Base-by-base conservation (phyloP, 495 filamentous ascomycete genomes). In the Bombardia bombarda region DNA sequence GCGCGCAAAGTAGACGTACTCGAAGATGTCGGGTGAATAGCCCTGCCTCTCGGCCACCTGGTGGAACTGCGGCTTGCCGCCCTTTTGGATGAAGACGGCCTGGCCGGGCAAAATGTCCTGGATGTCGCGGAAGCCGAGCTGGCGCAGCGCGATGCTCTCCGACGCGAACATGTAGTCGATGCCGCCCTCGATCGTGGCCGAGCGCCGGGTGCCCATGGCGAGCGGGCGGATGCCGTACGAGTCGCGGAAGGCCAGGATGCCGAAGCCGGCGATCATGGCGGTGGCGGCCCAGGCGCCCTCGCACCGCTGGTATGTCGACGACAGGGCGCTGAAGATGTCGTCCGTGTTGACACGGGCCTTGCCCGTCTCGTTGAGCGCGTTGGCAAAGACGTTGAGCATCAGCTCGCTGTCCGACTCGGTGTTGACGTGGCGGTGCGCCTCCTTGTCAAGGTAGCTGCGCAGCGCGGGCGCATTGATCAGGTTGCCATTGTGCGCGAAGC, bases 161-260 rank as follows among this genome's bases (percentile, higher is more conserved):
- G 88, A 95, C 0, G 92, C 86, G 72, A 98, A 80, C 86, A 97
- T 93, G 67, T 96, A 98, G 65, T 97, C 92, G 40, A 58, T 86
- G 17, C 83, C 84, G 0, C 78, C 73, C 40, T 73, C 69, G n/a
- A 81, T 56, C 7, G 66, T 77, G 16, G 60, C 53, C 0, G 83
- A 84, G 3, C 76, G 74, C 31, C 85, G 76, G 50, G 78, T 83
- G 33, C 92, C 92, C 4, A 96, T 70, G 31, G 89, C 75, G 39
- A 98, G 72, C 1, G 92, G 92, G 23, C 92, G 83, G 49, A 98
- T 98, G 50, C 90, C 92, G 52, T 90, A 80, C 7, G 80, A 72
- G 62, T 96, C 92, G 43, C 64, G 57, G 74, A 96, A 97, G 34
- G 84, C 90, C 16, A 95, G 73, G 34, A 96, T 74, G 47, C 92